Conservation (phyloP, 345 rosid species). For the Clarkia xantiana region DNA sequence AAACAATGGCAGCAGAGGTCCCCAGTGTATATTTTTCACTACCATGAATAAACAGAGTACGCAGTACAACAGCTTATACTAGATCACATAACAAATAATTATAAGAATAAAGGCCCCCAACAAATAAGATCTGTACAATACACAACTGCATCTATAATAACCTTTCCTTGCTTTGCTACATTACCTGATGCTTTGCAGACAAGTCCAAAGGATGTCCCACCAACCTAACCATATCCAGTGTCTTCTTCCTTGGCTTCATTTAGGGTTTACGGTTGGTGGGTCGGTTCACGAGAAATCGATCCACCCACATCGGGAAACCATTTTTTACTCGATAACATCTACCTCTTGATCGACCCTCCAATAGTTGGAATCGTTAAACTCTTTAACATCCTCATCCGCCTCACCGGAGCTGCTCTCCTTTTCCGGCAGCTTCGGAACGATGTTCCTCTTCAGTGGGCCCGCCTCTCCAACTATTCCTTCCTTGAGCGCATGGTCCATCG, state of each 20-base stretch:
- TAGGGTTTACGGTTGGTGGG: background rate
- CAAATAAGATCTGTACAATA: no score
- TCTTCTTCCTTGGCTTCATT: no score
- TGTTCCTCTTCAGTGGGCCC: conserved; percentile 61
- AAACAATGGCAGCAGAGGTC: no score
- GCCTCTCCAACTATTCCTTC: conserved; percentile 96
- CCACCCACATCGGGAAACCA: background rate
- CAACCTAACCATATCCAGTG: no score
- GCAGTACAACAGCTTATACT: no score
- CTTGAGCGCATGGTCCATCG: conserved; percentile 86
- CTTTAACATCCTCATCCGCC: conserved; percentile 43
- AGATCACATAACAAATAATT: no score
- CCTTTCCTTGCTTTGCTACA: no score
- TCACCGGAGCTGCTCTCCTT: conserved; percentile 37
- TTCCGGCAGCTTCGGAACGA: conserved; percentile 30
- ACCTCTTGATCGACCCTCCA: conserved; percentile 96
- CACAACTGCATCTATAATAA: no score
- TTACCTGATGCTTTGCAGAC: no score
- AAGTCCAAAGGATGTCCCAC: no score
- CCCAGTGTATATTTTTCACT: background rate
- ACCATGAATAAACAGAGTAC: no score
- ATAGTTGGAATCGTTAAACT: conserved; percentile 81
- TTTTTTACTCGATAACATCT: conserved; percentile 52
- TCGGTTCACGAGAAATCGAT: background rate
- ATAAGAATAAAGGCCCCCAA: no score